A percentile compares a stretch with the other conserved stretches of the same genome.
phyloP scores from a whole-genome alignment of 164 flowering plant species.

The Magnolia officinalis region DNA sequence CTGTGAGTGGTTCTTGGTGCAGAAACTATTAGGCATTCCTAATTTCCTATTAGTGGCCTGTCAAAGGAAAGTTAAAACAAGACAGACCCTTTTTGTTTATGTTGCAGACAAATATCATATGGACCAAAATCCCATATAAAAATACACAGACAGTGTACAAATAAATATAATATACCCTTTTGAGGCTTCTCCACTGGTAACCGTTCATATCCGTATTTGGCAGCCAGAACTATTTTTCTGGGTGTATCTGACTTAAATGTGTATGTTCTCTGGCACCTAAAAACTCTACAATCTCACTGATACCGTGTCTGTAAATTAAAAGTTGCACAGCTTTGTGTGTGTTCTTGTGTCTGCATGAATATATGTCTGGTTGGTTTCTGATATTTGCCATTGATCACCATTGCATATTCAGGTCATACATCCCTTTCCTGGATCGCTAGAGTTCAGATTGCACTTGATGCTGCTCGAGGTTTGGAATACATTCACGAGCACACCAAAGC shows the following conservation, averaged over 20 bases:
- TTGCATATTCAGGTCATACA: slow-evolving; percentile 50
- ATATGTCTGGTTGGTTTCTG: background rate
- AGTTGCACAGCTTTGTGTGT: background rate
- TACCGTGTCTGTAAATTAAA: background rate
- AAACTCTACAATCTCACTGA: background rate
- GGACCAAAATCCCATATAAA: background rate
- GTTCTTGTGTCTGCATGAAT: background rate
- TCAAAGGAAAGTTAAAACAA: background rate
- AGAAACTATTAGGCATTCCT: background rate
- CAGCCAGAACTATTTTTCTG: background rate
- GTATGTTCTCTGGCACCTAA: background rate
- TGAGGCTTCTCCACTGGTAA: background rate
- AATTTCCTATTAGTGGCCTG: background rate
- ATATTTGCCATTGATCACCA: background rate
- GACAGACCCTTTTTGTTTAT: background rate
- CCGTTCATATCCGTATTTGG: background rate
- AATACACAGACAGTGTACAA: background rate
- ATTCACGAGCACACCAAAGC: slow-evolving; percentile 93
- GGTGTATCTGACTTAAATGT: background rate
- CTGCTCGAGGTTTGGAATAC: slow-evolving; percentile 93
- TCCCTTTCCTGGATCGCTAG: slow-evolving; percentile 89
- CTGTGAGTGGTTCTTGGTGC: background rate
- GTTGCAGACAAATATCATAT: background rate
- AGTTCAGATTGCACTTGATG: slow-evolving; percentile 88
- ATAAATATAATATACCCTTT: background rate